Evolutionary conservation across 768 basidiomycete species (phyloP).

Genomic region (Lentinus tigrinus): DNA sequence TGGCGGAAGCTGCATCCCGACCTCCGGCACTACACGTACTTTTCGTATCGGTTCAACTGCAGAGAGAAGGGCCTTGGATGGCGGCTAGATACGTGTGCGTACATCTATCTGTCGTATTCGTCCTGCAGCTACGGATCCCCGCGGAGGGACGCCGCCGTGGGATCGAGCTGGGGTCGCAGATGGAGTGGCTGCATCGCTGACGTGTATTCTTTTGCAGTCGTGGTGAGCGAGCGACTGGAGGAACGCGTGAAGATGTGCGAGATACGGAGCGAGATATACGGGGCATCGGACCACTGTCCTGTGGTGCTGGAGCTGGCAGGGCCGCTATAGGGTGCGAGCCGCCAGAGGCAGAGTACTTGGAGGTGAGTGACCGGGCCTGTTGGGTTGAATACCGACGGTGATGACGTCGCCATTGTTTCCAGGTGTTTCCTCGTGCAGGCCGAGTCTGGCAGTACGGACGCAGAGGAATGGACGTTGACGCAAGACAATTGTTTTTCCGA

Average conservation of each 20-base stretch:
- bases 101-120: background rate
- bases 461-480: background rate
- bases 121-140: background rate
- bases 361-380: background rate
- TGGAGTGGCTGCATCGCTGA: background rate
- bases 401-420: background rate
- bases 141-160: background rate
- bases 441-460: background rate
- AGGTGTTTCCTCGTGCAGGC: background rate
- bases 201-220: constrained; percentile 44
- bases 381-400: background rate
- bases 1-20: constrained; percentile 75
- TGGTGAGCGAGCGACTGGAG: constrained; percentile 68
- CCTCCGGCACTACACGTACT: constrained; percentile 80
- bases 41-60: constrained; percentile 80
- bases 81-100: constrained; percentile 82
- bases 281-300: constrained; percentile 86
- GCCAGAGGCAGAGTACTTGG: background rate
- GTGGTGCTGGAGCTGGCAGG: constrained; percentile 73
- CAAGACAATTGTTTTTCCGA: no score
- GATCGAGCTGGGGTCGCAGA: no score
- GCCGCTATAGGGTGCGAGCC: constrained; percentile 26
- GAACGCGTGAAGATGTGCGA: constrained; percentile 77
- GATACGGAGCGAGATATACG: constrained; percentile 81
- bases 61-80: constrained; percentile 80